Conservation (phyloP, 2,329 filamentous ascomycete species). For the Tolypocladium album region DNA sequence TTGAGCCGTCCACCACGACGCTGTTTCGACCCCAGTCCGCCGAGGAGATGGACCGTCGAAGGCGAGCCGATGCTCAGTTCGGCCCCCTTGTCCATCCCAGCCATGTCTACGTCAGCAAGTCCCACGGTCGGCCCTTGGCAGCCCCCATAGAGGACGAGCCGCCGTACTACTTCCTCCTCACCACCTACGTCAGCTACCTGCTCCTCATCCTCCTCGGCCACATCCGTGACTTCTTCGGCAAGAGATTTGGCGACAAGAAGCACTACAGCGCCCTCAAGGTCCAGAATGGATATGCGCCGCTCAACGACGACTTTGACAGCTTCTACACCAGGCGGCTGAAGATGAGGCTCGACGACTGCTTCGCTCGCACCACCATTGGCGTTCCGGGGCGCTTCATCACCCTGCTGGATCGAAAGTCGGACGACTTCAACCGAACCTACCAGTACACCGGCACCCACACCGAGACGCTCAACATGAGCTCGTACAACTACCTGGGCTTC, state of each 20-base stretch:
- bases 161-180: conserved; percentile 92
- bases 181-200: conserved; percentile 96
- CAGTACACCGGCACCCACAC: conserved; percentile 81
- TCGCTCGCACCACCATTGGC: conserved; percentile 82
- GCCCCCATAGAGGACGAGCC: conserved; percentile 89
- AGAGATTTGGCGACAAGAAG: conserved; percentile 79
- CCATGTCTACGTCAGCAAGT: conserved; percentile 83
- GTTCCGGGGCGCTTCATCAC: conserved; percentile 93
- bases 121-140: conserved; percentile 68
- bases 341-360: conserved; percentile 92
- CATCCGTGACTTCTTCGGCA: conserved; percentile 94
- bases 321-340: conserved; percentile 93
- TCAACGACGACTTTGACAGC: conserved; percentile 98
- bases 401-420: conserved; percentile 77
- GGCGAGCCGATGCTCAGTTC: conserved; percentile 80
- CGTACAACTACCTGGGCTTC: conserved; percentile 98
- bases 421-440: conserved; percentile 88
- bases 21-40: conserved; percentile 81
- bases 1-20: conserved; percentile 62
- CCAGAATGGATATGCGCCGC: conserved; percentile 80
- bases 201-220: conserved; percentile 93
- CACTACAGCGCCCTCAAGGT: conserved; percentile 72
- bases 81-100: conserved; percentile 69
- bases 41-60: conserved; percentile 68
- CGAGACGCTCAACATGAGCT: conserved; percentile 96